Evolutionary conservation across 108 stramenopile species (phyloP).

Genomic region (Schizochytrium sp.): DNA sequence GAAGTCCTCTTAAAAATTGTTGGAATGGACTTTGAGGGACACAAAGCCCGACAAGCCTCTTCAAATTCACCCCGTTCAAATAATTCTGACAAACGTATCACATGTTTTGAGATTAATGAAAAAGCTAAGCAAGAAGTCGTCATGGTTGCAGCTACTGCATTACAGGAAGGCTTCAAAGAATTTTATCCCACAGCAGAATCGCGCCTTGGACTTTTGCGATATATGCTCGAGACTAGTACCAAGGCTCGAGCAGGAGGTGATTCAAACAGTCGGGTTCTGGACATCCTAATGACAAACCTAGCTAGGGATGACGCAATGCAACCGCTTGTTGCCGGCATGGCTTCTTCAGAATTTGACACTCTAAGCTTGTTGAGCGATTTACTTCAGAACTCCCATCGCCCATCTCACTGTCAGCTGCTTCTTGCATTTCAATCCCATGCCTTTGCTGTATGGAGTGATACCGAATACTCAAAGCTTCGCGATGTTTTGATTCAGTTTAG

Average conservation of each 20-base stretch:
- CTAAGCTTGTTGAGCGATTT: not conserved
- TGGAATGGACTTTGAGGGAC: not conserved
- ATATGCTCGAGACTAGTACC: not conserved
- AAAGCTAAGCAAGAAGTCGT: not conserved
- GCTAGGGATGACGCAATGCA: conserved; percentile 47
- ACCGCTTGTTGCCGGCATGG: conserved; percentile 45
- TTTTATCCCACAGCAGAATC: conserved; percentile 44
- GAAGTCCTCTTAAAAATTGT: no score
- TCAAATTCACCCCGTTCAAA: not conserved
- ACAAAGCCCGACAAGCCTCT: not conserved
- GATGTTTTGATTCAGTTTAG: not conserved
- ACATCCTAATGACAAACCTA: conserved; percentile 55
- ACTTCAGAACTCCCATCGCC: conserved; percentile 17
- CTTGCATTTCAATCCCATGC: conserved; percentile 31
- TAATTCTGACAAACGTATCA: not conserved
- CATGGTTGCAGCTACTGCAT: conserved; percentile 19
- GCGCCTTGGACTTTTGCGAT: conserved; percentile 24
- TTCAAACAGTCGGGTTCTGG: not conserved
- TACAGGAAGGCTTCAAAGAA: conserved; percentile 18
- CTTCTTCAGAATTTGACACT: conserved; percentile 5
- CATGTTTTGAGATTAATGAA: not conserved
- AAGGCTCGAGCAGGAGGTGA: not conserved
- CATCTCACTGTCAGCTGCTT: conserved; percentile 23
- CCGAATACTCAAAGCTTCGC: not conserved
- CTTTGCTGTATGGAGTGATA: conserved; percentile 28